Evolutionary conservation across 2,329 filamentous ascomycete species (phyloP).

Genomic region (Ophiostoma novo-ulmi): DNA sequence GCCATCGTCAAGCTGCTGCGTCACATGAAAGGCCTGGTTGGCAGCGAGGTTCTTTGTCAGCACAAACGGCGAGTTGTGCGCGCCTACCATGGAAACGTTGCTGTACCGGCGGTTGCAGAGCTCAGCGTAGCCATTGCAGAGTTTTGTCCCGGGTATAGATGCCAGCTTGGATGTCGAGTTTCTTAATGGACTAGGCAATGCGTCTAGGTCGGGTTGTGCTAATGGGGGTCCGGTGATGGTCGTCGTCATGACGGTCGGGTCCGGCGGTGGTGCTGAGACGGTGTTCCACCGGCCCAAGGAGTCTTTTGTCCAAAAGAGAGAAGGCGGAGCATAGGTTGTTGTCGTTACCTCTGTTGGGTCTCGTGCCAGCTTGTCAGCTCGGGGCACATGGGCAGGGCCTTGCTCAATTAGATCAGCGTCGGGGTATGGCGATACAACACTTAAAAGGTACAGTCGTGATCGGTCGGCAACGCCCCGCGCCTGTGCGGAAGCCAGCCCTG

Average conservation of each 20-base stretch:
- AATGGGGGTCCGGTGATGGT: background rate
- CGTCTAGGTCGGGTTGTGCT: background rate
- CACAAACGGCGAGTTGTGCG: slow-evolving; percentile 78
- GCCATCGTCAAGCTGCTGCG: slow-evolving; percentile 71
- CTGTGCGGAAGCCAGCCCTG: background rate
- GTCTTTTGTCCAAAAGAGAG: background rate
- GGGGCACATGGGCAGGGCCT: background rate
- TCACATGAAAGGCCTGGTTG: slow-evolving; percentile 67
- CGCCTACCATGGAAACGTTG: slow-evolving; percentile 73
- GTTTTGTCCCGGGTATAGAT: background rate
- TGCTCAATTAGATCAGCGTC: background rate
- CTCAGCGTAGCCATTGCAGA: slow-evolving; percentile 74
- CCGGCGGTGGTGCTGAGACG: background rate
- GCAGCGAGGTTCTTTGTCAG: slow-evolving; percentile 64
- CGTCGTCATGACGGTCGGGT: background rate
- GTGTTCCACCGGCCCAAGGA: background rate
- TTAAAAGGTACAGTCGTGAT: background rate
- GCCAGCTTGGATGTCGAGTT: background rate
- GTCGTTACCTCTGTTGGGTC: background rate
- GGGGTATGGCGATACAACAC: background rate
- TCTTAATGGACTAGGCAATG: background rate
- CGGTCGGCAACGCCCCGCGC: background rate
- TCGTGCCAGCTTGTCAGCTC: background rate
- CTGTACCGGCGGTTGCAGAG: slow-evolving; percentile 72
- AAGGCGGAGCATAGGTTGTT: background rate